A percentile compares a stretch with the other conserved stretches of the same genome.
phyloP scores from a whole-genome alignment of 2,329 filamentous ascomycete genomes.

The Juglanconis oblonga region DNA sequence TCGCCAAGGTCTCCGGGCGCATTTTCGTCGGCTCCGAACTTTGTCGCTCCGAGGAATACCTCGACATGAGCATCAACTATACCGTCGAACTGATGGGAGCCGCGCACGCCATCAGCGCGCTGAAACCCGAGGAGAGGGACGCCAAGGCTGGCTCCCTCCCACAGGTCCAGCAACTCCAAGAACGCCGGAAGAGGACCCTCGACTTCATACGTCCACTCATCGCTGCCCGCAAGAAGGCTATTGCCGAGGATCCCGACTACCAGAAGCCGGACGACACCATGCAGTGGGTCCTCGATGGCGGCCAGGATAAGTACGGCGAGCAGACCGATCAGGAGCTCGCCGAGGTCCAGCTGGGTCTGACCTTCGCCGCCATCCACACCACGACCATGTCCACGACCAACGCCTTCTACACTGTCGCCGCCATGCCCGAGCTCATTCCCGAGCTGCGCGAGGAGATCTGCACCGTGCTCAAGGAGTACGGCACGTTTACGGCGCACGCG shows the following conservation, averaged over 20 bases:
- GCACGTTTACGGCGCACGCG: conserved; percentile 26
- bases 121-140: conserved; percentile 32
- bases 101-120: conserved; percentile 25
- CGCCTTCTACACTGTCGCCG: conserved; percentile 50
- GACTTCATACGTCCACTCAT: conserved; percentile 36
- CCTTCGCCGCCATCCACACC: conserved; percentile 51
- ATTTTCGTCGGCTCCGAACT: conserved; percentile 47
- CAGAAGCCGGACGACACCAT: conserved; percentile 44
- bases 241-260: conserved; percentile 18
- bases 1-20: conserved; percentile 44
- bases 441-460: conserved; percentile 50
- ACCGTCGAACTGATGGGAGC: conserved; percentile 40
- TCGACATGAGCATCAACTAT: conserved; percentile 46
- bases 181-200: conserved; percentile 30
- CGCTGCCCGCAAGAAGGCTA: conserved; percentile 25
- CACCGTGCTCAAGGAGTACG: conserved; percentile 32
- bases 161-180: conserved; percentile 31
- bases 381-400: conserved; percentile 45
- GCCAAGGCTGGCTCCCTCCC: conserved; percentile 31
- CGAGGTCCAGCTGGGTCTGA: conserved; percentile 39
- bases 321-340: conserved; percentile 35
- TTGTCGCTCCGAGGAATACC: conserved; percentile 41
- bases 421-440: conserved; percentile 47
- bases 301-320: conserved; percentile 31
- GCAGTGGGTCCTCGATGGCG: conserved; percentile 43